These are phyloP conservation scores for Picea glauca DNA, from an alignment of 75 land plant species.

Conservation along the genomic window DNA sequence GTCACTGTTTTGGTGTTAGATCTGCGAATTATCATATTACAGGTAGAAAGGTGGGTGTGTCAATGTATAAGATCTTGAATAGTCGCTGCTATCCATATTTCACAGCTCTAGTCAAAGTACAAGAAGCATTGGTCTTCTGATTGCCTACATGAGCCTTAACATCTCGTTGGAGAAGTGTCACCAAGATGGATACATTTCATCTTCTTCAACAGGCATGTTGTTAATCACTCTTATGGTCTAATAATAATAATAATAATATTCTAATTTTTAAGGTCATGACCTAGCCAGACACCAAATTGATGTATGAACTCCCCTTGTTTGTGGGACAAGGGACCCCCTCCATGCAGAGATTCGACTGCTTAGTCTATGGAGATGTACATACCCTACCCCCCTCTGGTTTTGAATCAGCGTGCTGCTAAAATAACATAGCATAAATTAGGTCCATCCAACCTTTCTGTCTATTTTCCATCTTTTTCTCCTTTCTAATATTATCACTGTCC, in stretches of 20 bases:
- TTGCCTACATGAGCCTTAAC: not conserved
- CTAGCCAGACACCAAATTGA: too few species aligned
- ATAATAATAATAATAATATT: too few species aligned
- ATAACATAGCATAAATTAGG: not conserved
- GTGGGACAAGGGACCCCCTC: too few species aligned
- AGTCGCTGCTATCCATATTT: not conserved
- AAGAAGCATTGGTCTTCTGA: not conserved
- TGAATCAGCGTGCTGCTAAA: not conserved
- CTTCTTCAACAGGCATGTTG: not conserved
- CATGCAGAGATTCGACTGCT: too few species aligned
- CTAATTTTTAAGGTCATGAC: too few species aligned
- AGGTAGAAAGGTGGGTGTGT: not conserved
- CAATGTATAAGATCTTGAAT: not conserved
- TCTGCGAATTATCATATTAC: not conserved
- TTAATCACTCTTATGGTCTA: not conserved
- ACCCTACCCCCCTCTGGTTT: not conserved
- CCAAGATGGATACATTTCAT: not conserved
- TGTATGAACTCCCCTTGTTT: too few species aligned
- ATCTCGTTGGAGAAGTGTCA: not conserved
- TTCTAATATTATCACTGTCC: too few species aligned
- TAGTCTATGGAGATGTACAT: too few species aligned
- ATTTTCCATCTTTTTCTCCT: too few species aligned
- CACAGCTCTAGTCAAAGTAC: not conserved
- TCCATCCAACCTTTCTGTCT: not conserved
- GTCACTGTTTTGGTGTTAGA: not conserved